These are phyloP conservation scores for Hemileccinum rubropunctum DNA, from an alignment of 768 basidiomycete species.

Conservation along the genomic window DNA sequence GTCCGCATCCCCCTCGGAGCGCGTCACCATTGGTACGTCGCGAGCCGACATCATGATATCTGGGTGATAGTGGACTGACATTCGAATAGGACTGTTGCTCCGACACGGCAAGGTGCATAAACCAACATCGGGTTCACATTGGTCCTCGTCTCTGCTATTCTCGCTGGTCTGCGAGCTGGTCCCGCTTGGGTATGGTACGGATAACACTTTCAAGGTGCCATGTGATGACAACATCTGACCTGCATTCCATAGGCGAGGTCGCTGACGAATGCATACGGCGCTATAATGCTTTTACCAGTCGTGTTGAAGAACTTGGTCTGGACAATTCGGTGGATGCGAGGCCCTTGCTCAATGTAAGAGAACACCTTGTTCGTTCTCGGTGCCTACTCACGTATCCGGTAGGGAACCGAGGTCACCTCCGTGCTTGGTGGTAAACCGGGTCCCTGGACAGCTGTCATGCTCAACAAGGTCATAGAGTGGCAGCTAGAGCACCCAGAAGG, in stretches of 20 bases:
- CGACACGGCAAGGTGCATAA: conserved; percentile 68
- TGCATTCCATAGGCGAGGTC: conserved; percentile 35
- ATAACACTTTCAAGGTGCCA: conserved; percentile 10
- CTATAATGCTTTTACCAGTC: conserved; percentile 66
- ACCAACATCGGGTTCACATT: conserved; percentile 56
- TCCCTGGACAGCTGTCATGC: conserved; percentile 62
- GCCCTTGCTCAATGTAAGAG: conserved; percentile 75
- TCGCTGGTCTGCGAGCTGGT: conserved; percentile 71
- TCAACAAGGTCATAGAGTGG: conserved; percentile 77
- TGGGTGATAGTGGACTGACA: background rate
- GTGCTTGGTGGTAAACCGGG: conserved; percentile 62
- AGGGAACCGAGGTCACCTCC: conserved; percentile 71
- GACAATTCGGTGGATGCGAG: conserved; percentile 61
- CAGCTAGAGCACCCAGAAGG: conserved; percentile 74
- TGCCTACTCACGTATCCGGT: conserved; percentile 5
- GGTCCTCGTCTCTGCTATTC: conserved; percentile 72
- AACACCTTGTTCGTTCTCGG: background rate
- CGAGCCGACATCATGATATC: background rate
- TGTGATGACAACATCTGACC: background rate
- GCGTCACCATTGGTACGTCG: conserved; percentile 57
- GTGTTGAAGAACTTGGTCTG: conserved; percentile 62
- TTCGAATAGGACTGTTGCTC: conserved; percentile 58
- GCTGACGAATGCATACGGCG: conserved; percentile 48
- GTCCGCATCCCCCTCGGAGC: conserved; percentile 42
- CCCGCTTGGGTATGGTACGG: conserved; percentile 44